A percentile compares a stretch with the other conserved stretches of the same genome.
Conservation (phyloP, 352 stramenopile species). For the Globisporangium lucens region DNA sequence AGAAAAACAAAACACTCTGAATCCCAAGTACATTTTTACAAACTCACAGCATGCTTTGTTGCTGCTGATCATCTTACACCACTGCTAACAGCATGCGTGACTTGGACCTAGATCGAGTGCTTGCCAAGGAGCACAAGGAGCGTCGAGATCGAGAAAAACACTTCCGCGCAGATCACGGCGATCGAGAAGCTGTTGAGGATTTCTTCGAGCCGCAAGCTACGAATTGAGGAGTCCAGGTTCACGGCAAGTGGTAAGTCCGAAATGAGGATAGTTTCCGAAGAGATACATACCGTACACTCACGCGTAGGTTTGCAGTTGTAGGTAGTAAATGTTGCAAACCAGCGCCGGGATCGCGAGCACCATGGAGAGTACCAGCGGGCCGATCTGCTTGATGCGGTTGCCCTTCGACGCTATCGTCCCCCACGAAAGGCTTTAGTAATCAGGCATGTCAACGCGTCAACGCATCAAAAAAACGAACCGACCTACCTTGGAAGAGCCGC, state of each 20-base stretch:
- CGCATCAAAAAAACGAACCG: too few relatives aligned
- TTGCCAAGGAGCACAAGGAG: slow-evolving; percentile 35
- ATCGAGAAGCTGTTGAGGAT: slow-evolving; percentile 66
- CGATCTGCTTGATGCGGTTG: slow-evolving; percentile 70
- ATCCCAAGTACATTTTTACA: slow-evolving; percentile 14
- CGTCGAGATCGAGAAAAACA: slow-evolving; percentile 45
- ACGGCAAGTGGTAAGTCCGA: background rate
- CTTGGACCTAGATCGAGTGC: slow-evolving; percentile 4
- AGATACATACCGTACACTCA: slow-evolving; percentile 20
- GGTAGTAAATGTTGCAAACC: slow-evolving; percentile 70
- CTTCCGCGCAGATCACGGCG: slow-evolving; percentile 48
- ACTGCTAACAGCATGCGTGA: too few relatives aligned
- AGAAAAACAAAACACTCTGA: background rate
- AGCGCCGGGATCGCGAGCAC: slow-evolving; percentile 47
- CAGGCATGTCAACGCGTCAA: background rate
- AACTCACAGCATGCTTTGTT: background rate
- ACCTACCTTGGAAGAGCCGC: slow-evolving; percentile 64
- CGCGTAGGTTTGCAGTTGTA: slow-evolving; percentile 79
- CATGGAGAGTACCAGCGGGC: slow-evolving; percentile 54
- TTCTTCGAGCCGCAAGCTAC: slow-evolving; percentile 53
- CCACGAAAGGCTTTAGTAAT: background rate
- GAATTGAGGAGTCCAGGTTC: slow-evolving; percentile 4
- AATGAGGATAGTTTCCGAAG: background rate
- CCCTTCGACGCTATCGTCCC: slow-evolving; percentile 60
- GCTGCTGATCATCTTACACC: background rate